Percentiles rank a stretch among this genome's conserved stretches.
Evolutionary conservation across 2,329 filamentous ascomycete species (phyloP).

Genomic region (Nigrograna mackinnonii): DNA sequence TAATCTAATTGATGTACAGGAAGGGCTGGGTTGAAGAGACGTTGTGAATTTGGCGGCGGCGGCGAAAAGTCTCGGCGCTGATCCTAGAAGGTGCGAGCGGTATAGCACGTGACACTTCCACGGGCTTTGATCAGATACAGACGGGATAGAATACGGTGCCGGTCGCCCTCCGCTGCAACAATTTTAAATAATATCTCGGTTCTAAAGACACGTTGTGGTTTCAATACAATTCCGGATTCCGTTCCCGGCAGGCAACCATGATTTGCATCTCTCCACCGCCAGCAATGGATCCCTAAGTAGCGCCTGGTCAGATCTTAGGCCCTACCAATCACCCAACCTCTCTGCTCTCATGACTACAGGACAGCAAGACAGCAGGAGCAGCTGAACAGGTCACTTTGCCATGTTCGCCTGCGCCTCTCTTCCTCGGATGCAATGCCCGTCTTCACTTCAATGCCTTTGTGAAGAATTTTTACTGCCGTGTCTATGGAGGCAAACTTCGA

Average conservation of each 20-base stretch:
- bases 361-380: too few species aligned
- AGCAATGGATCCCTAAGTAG: too few species aligned
- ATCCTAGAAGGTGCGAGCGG: slow-evolving; percentile 23
- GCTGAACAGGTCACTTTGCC: too few species aligned
- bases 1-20: slow-evolving; percentile 44
- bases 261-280: too few species aligned
- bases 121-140: not conserved
- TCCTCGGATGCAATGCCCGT: too few species aligned
- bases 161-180: not conserved
- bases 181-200: not conserved
- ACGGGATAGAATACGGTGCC: not conserved
- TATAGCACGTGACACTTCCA: slow-evolving; percentile 29
- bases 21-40: slow-evolving; percentile 43
- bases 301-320: too few species aligned
- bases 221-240: not conserved
- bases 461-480: too few species aligned
- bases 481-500: too few species aligned
- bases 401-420: too few species aligned
- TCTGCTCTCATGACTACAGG: too few species aligned
- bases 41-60: slow-evolving; percentile 22
- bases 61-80: slow-evolving; percentile 29
- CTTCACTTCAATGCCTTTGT: too few species aligned
- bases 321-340: too few species aligned
- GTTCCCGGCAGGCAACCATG: not conserved
- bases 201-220: not conserved